These are phyloP conservation scores for Poa pratensis DNA, from an alignment of 176 grass and related monocot species.

Conservation along the genomic window DNA sequence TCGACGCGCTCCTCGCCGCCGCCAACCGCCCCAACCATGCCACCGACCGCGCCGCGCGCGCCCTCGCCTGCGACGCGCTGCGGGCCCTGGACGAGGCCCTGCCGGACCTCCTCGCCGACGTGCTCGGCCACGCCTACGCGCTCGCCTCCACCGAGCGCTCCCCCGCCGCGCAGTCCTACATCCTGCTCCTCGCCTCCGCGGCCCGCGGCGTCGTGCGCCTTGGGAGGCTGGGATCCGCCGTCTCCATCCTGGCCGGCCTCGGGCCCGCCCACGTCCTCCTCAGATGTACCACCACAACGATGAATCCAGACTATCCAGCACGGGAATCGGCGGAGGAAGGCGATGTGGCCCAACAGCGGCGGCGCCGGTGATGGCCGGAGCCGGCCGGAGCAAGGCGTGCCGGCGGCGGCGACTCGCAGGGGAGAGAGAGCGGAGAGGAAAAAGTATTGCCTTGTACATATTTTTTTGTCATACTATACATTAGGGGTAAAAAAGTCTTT, in stretches of 20 bases:
- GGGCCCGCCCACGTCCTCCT: constrained; percentile 62
- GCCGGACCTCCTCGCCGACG: constrained; percentile 63
- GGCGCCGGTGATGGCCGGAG: too few relatives aligned
- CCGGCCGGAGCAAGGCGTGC: too few relatives aligned
- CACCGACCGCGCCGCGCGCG: constrained; percentile 74
- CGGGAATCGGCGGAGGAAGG: too few relatives aligned
- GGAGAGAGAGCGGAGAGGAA: too few relatives aligned
- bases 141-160: constrained; percentile 80
- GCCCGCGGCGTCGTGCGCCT: constrained; percentile 60
- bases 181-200: constrained; percentile 78
- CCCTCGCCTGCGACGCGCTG: constrained; percentile 81
- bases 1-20: constrained; percentile 54
- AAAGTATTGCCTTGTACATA: too few relatives aligned
- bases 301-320: too few relatives aligned
- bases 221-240: constrained; percentile 52
- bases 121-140: constrained; percentile 52
- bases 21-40: constrained; percentile 70
- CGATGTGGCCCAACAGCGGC: too few relatives aligned
- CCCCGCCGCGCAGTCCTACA: constrained; percentile 79
- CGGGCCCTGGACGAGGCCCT: constrained; percentile 68
- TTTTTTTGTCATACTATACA: too few relatives aligned
- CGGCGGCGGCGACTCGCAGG: too few relatives aligned
- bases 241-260: constrained; percentile 71
- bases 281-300: too few relatives aligned
- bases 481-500: too few relatives aligned